Evolutionary conservation across 805 yeast species (phyloP).

Genomic region (baker's yeast (Saccharomyces cerevisiae)): DNA sequence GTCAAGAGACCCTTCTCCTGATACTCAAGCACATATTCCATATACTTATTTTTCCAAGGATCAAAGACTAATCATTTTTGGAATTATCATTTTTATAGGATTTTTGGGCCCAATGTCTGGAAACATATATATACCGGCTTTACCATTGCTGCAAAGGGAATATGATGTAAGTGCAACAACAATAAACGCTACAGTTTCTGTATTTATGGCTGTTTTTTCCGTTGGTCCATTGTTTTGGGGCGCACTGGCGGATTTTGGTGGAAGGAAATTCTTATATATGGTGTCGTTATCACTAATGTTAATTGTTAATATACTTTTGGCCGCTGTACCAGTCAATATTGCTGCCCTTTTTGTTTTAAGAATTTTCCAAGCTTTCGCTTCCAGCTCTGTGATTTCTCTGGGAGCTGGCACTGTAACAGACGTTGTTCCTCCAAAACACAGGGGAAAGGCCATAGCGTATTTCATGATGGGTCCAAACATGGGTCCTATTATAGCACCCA

Average conservation of each 20-base stretch:
- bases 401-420: slow-evolving; percentile 91
- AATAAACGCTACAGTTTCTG: slow-evolving; percentile 49
- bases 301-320: slow-evolving; percentile 57
- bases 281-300: slow-evolving; percentile 48
- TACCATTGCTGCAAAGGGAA: slow-evolving; percentile 37
- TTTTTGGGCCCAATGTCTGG: slow-evolving; percentile 51
- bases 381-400: slow-evolving; percentile 78
- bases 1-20: not conserved
- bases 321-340: slow-evolving; percentile 53
- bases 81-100: slow-evolving; percentile 41
- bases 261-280: slow-evolving; percentile 58
- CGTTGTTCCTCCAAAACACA: slow-evolving; percentile 50
- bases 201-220: slow-evolving; percentile 49
- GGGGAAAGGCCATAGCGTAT: slow-evolving; percentile 78
- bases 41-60: slow-evolving; percentile 32
- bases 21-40: slow-evolving; percentile 6
- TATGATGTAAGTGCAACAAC: slow-evolving; percentile 36
- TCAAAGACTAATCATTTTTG: slow-evolving; percentile 31
- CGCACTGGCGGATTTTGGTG: slow-evolving; percentile 45
- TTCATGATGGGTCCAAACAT: slow-evolving; percentile 81
- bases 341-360: slow-evolving; percentile 60
- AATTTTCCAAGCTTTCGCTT: slow-evolving; percentile 74
- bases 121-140: slow-evolving; percentile 47
- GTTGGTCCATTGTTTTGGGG: slow-evolving; percentile 53
- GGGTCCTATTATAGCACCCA: slow-evolving; percentile 83